Base-by-base conservation (phyloP, 441 rosid species). In the Brassica hybrid region DNA sequence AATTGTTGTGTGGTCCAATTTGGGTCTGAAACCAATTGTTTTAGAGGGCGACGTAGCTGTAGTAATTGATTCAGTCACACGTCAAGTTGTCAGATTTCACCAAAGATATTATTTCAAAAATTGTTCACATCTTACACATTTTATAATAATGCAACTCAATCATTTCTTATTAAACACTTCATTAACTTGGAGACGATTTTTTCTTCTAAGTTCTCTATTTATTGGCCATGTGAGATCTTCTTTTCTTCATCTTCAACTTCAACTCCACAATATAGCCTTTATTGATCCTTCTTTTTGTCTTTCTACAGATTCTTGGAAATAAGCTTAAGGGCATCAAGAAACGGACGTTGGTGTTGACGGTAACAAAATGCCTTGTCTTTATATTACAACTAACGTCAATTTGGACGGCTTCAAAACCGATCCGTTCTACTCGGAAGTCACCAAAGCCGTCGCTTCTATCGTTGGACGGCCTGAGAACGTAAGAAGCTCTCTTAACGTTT, bases 381-480 rank as follows among this genome's bases (percentile, higher is more conserved):
- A 86, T 73, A 83, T 86, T 78, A 77, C 86, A 2, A 86, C 89
- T 10, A 86, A 86, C 71, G 84, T 86, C 25, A 67, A 76, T 59
- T 48, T 86, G 16, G 85, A 86, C 6, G 82, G 73, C 17, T 67
- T 76, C 38, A 67, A 84, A 41, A 69, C 84, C 21, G 88, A 83
- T 48, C 78, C 75, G 60, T 68, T 86, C 70, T 81, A 77, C 79
- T 27, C 84, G 16, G 85, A 81, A 45, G 85, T 85, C 71, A 81
- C 86, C 30, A 68, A 63, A 76, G 86, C 88, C 71, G 77, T 84
- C 30, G 77, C 88, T n/a, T 74, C 81, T 27, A 83, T 86, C 32
- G 83, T 84, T 71, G 88, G 86, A 32, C 80, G 78, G 61, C 91
- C 91, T 0, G 84, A 84, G 73, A 66, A 84, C 41, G 91, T 87